Percentiles rank a stretch among this genome's conserved stretches.
phyloP scores from a whole-genome alignment of 2,329 filamentous ascomycete genomes.

The Penicillium sp. region DNA sequence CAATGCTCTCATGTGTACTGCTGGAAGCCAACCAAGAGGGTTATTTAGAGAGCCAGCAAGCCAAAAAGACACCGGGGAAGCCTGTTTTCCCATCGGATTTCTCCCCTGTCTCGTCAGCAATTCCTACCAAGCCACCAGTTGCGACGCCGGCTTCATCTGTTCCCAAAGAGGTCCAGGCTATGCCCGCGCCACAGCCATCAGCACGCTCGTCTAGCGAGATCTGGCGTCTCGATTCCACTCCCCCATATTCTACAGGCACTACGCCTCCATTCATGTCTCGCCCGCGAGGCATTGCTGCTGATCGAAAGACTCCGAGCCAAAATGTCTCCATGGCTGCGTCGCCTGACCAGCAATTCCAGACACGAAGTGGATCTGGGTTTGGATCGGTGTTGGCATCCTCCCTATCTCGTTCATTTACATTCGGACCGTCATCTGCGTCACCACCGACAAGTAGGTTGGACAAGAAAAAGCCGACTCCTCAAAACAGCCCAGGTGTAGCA shows the following conservation, averaged over 20 bases:
- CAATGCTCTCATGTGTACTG: constrained; percentile 62
- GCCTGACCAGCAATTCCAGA: constrained; percentile 39
- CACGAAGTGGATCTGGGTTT: constrained; percentile 39
- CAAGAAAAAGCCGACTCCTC: constrained; percentile 39
- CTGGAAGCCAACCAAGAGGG: constrained; percentile 47
- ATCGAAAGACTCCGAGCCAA: constrained; percentile 43
- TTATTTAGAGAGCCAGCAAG: constrained; percentile 25
- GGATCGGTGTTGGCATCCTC: constrained; percentile 44
- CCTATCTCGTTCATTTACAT: constrained; percentile 45
- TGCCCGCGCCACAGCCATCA: constrained; percentile 43
- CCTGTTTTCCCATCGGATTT: constrained; percentile 48
- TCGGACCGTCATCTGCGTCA: constrained; percentile 42
- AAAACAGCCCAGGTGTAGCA: constrained; percentile 32
- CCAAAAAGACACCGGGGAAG: constrained; percentile 39
- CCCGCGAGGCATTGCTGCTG: constrained; percentile 36
- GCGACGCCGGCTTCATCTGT: constrained; percentile 33
- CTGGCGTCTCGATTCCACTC: constrained; percentile 49
- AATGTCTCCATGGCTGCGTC: constrained; percentile 40
- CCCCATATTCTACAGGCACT: constrained; percentile 51
- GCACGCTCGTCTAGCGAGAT: constrained; percentile 51
- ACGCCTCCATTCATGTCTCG: constrained; percentile 50
- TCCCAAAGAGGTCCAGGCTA: constrained; percentile 30
- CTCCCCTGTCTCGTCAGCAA: constrained; percentile 42
- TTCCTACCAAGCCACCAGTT: constrained; percentile 42
- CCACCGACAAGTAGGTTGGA: constrained; percentile 33